Evolutionary conservation across 2,329 filamentous ascomycete genomes (phyloP), one percentile per base, ranked within the genome.

Genomic region (Ophiostoma novo-ulmi): DNA sequence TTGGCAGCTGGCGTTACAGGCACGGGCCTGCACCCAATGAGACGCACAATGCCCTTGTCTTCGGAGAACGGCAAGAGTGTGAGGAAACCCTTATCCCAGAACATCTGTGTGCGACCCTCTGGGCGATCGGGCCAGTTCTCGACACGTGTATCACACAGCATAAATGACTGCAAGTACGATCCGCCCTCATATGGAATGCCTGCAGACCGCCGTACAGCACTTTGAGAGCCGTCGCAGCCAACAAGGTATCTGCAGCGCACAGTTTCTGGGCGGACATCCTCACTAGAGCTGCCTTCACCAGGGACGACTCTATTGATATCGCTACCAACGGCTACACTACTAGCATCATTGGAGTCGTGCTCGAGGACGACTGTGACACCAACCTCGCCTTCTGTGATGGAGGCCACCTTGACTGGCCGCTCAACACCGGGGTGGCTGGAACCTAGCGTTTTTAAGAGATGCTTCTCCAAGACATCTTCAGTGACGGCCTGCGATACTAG

Each of bases 161-260:
- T 80, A 72, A 84, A 84, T 17, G 81, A 76, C 67, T 83, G 81
- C 4, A 77, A 75, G 69, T 84, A 84, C 0, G 79, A 78, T 3
- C 76, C 80, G 2, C 83, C 83, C 20, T 81, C 78, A 70, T 81
- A 84, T 4, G 77, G 76, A 64, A 84, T 76, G 58, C 71, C 73
- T 31, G 80, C 78, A 0, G 75, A 73, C 69, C 79, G 80, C 22
- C 83, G 80, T 11, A 85, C 82, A 3, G 76, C 72, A 36, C 80
- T 82, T 73, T 82, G 82, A 0, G 81, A 80, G 26, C 83, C 83
- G 70, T 85, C 83, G 69, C 82, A 84, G 31, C 83, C 83, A 44
- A 82, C 80, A 14, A 84, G 78, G 70, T 82, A 85, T 11, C 76
- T 74, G 72, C 78, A 75, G 73, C 76, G 75, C 69, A 82, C 44